Percentiles rank a stretch among this genome's conserved stretches.
Conservation (phyloP, 2,329 filamentous ascomycete genomes). For the Didymella sp. region DNA sequence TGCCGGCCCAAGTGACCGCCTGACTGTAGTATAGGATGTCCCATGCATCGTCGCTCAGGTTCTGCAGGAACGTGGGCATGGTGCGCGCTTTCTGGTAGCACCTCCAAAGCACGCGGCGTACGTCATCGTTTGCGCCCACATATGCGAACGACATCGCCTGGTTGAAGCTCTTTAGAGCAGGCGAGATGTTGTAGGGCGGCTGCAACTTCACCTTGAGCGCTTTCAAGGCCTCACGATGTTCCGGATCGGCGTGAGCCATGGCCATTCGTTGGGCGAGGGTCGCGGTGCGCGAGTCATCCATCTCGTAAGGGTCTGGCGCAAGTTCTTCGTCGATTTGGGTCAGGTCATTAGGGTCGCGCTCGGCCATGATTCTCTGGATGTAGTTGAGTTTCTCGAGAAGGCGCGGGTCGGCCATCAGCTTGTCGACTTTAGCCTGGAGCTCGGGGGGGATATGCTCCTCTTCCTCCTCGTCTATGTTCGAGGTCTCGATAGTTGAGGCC, state of each 20-base stretch:
- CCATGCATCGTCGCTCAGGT: conserved; percentile 46
- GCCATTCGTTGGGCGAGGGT: conserved; percentile 37
- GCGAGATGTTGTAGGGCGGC: conserved; percentile 43
- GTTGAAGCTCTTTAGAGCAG: conserved; percentile 44
- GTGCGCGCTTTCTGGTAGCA: conserved; percentile 42
- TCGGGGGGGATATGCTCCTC: conserved; percentile 38
- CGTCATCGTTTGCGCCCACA: conserved; percentile 46
- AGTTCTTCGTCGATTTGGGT: conserved; percentile 29
- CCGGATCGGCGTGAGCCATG: conserved; percentile 36
- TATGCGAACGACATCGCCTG: conserved; percentile 46
- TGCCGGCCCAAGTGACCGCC: conserved; percentile 45
- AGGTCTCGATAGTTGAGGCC: conserved; percentile 1
- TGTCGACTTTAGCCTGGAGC: conserved; percentile 44
- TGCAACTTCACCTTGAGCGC: conserved; percentile 38
- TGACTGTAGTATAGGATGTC: conserved; percentile 50
- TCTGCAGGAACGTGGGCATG: conserved; percentile 44
- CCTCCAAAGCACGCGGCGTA: conserved; percentile 47
- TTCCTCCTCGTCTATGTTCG: conserved; percentile 11
- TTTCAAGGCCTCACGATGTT: conserved; percentile 39
- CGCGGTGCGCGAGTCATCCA: conserved; percentile 32
- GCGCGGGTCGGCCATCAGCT: conserved; percentile 44
- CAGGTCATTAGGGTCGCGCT: conserved; percentile 22
- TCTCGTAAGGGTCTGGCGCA: conserved; percentile 41
- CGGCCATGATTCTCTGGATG: conserved; percentile 36
- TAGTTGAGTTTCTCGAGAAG: conserved; percentile 44